Conservation (phyloP, 2,329 filamentous ascomycete genomes). For the Microthyrium microscopicum region DNA sequence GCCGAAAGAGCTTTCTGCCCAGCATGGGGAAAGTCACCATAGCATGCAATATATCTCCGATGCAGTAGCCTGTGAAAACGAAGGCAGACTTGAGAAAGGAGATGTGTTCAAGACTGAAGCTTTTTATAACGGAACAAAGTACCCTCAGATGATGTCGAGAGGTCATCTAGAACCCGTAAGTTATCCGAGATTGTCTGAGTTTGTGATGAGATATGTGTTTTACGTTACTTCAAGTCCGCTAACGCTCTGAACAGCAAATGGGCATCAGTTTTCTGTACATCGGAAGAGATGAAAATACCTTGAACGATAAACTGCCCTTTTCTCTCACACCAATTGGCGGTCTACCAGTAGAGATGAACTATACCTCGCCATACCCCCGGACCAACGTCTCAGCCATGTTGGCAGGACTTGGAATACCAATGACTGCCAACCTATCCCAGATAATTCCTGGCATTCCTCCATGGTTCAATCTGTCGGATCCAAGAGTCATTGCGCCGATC, state of each 20-base stretch:
- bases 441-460: background rate
- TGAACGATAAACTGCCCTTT: background rate
- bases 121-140: constrained; percentile 3
- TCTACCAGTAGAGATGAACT: background rate
- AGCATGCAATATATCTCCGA: constrained; percentile 7
- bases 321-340: background rate
- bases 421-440: background rate
- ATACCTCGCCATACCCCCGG: background rate
- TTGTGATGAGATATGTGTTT: no score
- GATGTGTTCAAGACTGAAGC: constrained; percentile 1
- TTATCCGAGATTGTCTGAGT: background rate
- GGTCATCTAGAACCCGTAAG: constrained; percentile 3
- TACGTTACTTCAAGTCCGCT: background rate
- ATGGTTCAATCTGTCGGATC: background rate
- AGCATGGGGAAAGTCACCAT: background rate
- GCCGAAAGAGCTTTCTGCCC: background rate
- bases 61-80: constrained; percentile 3
- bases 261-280: constrained; percentile 6
- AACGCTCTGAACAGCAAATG: constrained; percentile 4
- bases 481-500: background rate
- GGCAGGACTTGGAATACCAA: background rate
- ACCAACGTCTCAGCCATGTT: no score
- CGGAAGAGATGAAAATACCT: background rate
- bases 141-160: constrained; percentile 4
- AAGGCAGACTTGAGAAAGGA: constrained; percentile 4